Evolutionary conservation across 148 eudicot species (phyloP), one percentile per base, ranked within the genome.

Genomic region (Nepenthes mirabilis): DNA sequence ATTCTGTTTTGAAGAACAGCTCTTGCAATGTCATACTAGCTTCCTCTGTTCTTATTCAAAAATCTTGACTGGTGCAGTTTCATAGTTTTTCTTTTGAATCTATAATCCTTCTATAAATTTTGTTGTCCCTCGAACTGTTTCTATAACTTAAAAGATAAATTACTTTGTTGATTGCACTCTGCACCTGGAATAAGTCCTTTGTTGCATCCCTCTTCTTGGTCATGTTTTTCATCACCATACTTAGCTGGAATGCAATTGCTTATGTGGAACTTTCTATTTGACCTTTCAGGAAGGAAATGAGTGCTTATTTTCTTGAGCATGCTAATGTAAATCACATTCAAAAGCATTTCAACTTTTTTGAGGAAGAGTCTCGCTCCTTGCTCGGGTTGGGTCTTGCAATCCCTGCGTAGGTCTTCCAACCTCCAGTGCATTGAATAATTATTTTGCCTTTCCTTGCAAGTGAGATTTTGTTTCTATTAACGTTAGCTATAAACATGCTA

Each of bases 281-380:
- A 12, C 2, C 52, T 80, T 77, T 65, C 72, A 93, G 99, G 95
- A 93, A 82, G 81, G 99, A 93, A 75, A 93, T 93, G 99, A 93
- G 99, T 75, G 85, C 91, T 23, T 93, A 93, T 69, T 89, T 89
- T 72, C 78, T 93, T 55, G 91, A 93, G 80, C 87, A 93, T 63
- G 99, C 99, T 57, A 81, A 80, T 62, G 97, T 93, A 11, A 80
- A 82, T 66, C 83, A 89, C 66, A 68, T 93, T 43, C 77, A 89
- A 68, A 82, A 81, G 47, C 97, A 93, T 62, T 93, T 93, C 62
- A 90, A 93, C 67, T 75, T 84, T 68, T 89, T 84, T 68, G 99
- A 93, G 77, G 85, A 83, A 65, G 99, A 93, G 79, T 87, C 99
- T 58, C 84, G 89, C 50, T 70, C 85, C 61, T 74, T 93, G 75